Evolutionary conservation across 129 eudicot genomes (phyloP), one percentile per base, ranked within the genome.

Genomic region (Tanacetum coccineum): DNA sequence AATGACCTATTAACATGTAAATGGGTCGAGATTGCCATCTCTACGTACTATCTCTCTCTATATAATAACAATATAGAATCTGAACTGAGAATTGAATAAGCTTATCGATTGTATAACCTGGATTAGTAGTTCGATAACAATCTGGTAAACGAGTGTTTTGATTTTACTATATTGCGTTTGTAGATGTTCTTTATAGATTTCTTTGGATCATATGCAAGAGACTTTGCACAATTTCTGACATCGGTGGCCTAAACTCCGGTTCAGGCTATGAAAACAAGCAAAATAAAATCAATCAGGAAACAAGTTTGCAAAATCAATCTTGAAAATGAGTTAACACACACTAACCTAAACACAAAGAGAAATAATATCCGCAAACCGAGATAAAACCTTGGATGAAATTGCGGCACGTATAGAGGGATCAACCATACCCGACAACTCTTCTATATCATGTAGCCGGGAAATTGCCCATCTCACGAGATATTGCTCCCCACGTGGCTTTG

Each of bases 221-320:
- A 68, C 81, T 79, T 80, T 86, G 79, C 59, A 88, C 95, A 3
- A 92, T 88, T 73, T 93, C 98, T 15, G 96, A 93, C 87, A 88
- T 86, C 0, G 95, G 95, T 15, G 98, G 98, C 80, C 98, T 80
- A 78, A 93, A 93, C 64, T 93, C 96, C 8, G 96, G 98, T 67
- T 86, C 95, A 11, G 83, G 69, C 96, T 93, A 76, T 32, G 66
- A 15, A 21, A 76, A 21, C 15, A 56, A 9, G 14, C 8, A 78
- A 1, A 19, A 13, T 66, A 5, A n/a, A 28, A 54, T 1, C 13
- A 15, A 22, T 17, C 42, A 54, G 59, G 18, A 12, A 26, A 46
- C 9, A 14, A 47, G 66, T 18, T 20, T 3, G 2, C 4, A 26
- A 3, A 17, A 21, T 14, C 6, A 67, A 36, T 36, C 36, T 67